Evolutionary conservation across 345 rosid genomes (phyloP).

Genomic region (Gossypioides kirkii): DNA sequence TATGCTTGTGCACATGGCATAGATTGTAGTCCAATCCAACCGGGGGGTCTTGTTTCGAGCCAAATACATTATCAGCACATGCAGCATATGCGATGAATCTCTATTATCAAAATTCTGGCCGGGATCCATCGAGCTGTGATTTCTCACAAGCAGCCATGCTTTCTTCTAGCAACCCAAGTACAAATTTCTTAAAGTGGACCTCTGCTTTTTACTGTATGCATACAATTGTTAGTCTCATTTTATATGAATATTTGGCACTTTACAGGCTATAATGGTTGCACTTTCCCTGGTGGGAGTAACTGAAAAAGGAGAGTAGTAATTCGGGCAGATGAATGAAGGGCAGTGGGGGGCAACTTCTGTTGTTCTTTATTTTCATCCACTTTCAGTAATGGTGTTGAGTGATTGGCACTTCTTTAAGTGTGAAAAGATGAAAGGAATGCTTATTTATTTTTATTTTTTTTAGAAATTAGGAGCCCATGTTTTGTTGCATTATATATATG

Average conservation of each 20-base stretch:
- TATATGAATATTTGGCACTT: not conserved
- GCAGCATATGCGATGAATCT: slow-evolving; percentile 92
- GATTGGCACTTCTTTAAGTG: not conserved
- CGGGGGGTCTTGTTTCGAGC: slow-evolving; percentile 87
- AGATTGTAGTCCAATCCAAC: slow-evolving; percentile 65
- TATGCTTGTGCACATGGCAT: slow-evolving; percentile 78
- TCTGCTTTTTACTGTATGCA: not conserved
- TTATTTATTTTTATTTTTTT: not conserved
- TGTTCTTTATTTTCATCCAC: slow-evolving; percentile 8
- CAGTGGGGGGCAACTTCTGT: not conserved
- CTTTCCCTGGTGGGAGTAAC: slow-evolving; percentile 31
- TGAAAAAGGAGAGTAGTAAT: not conserved
- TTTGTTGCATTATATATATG: not conserved
- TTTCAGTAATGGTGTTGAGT: not conserved
- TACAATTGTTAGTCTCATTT: not conserved
- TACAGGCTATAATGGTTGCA: slow-evolving; percentile 37
- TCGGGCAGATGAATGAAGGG: not conserved
- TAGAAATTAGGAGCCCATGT: not conserved
- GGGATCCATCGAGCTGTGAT: slow-evolving; percentile 53
- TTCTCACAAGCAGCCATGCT: slow-evolving; percentile 51
- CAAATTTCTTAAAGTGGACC: slow-evolving; percentile 2
- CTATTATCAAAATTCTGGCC: slow-evolving; percentile 49
- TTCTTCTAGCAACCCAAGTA: slow-evolving; percentile 76
- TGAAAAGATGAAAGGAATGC: not conserved
- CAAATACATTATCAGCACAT: slow-evolving; percentile 62